These are phyloP conservation scores for Diaporthe velutina DNA, from an alignment of 2,329 filamentous ascomycete genomes.

Conservation along the genomic window DNA sequence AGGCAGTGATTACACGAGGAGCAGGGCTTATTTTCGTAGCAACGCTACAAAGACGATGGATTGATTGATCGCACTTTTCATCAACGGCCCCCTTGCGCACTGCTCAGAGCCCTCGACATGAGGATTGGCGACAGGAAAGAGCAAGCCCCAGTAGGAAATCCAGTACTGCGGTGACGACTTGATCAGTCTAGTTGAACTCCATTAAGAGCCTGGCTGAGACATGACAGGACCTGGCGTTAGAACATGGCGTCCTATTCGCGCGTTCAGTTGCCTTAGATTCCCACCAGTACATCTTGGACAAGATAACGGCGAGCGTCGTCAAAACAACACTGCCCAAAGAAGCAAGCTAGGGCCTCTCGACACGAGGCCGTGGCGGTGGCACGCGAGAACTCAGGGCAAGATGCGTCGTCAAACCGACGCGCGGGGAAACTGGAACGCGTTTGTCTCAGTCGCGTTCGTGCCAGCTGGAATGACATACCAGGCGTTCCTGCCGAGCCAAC, in stretches of 20 bases:
- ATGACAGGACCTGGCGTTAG: neutral
- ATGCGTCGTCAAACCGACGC: slow-evolving; percentile 20
- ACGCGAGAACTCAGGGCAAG: neutral
- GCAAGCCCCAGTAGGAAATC: too few species aligned
- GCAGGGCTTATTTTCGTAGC: too few species aligned
- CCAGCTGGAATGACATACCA: slow-evolving; percentile 11
- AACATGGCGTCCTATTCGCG: neutral
- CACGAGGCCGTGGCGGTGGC: slow-evolving; percentile 19
- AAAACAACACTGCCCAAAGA: neutral
- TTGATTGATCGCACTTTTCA: neutral
- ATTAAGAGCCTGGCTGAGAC: neutral
- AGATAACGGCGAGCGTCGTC: neutral
- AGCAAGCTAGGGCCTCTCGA: neutral
- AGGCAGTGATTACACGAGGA: neutral
- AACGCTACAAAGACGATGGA: neutral
- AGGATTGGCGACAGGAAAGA: neutral
- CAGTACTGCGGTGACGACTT: neutral
- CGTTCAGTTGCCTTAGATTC: neutral
- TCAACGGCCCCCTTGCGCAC: too few species aligned
- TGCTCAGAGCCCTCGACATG: neutral
- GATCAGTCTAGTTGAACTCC: neutral
- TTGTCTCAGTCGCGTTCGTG: slow-evolving; percentile 20
- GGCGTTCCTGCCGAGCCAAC: neutral
- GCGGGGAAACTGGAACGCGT: slow-evolving; percentile 14
- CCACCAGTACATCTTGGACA: neutral